Evolutionary conservation across 2,329 filamentous ascomycete genomes (phyloP), one percentile per base, ranked within the genome.

Genomic region (Colletotrichum endophyticum): DNA sequence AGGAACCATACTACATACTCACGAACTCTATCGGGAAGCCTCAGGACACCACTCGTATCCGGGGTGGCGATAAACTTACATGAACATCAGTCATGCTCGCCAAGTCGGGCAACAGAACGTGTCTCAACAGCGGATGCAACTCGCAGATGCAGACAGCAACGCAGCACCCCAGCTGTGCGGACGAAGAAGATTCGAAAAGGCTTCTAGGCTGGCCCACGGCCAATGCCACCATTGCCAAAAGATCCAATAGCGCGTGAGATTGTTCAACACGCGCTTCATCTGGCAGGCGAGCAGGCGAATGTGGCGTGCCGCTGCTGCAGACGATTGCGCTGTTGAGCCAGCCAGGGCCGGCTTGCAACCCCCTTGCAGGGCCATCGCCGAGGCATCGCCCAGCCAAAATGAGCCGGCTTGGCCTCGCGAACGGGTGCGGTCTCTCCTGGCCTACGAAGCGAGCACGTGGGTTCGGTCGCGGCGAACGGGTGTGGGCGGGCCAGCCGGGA

Each of bases 381-480:
- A 76, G 64, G 62, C 32, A 76, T 73, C 44, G 73, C 32, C 57
- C 28, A 59, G 57, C n/a, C 27, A 57, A 34, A 66, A 32, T 32
- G 44, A 19, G 19, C 28, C 57, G 44, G 16, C 64, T 69, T 76
- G 64, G 64, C 70, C 44, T 39, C 27, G 16, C 32, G n/a, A 49
- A 70, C 16, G 9, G 49, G 49, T 27, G 67, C 36, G 56, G 44
- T 28, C 28, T 63, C 70, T 76, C 73, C 70, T 73, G 64, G 64
- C 73, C 73, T 73, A 73, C 64, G 70, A 72, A 73, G 49, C 16
- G 19, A 76, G 73, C 73, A 76, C 73, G 73, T 76, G 73, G 73
- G 59, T 25, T 73, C 73, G 70, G 64, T 8, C 30, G 39, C 63
- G 39, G 70, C 56, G 34, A 64, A 49, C 63, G 44, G 57, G 32